Conservation (phyloP, 768 basidiomycete genomes). For the Boletus barrowsii region DNA sequence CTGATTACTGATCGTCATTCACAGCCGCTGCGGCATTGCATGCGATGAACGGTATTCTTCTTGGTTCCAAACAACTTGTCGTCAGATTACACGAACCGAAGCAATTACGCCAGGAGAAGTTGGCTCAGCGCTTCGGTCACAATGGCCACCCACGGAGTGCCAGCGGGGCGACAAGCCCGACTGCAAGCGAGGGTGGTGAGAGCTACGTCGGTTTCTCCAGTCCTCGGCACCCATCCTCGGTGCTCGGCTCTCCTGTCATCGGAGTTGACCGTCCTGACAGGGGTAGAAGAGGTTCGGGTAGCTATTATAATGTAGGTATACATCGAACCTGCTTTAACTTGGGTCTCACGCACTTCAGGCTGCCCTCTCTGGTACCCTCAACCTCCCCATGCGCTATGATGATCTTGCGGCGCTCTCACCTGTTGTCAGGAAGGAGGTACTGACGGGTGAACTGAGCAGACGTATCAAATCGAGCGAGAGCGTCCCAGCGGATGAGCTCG, state of each 20-base stretch:
- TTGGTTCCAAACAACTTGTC: slow-evolving; percentile 76
- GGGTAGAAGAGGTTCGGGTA: slow-evolving; percentile 76
- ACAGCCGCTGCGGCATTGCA: slow-evolving; percentile 71
- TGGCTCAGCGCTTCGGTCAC: slow-evolving; percentile 76
- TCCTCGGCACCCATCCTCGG: slow-evolving; percentile 53
- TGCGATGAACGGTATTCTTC: slow-evolving; percentile 71
- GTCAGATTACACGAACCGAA: slow-evolving; percentile 91
- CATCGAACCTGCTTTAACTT: background rate
- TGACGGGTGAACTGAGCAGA: slow-evolving; percentile 78
- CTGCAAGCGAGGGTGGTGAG: slow-evolving; percentile 78
- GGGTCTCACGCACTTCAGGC: slow-evolving; percentile 45
- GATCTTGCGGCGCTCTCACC: slow-evolving; percentile 79
- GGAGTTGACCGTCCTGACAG: slow-evolving; percentile 58
- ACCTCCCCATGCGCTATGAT: slow-evolving; percentile 84
- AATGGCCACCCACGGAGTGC: slow-evolving; percentile 78
- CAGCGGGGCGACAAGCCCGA: slow-evolving; percentile 83
- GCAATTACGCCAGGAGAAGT: slow-evolving; percentile 84
- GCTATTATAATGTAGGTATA: slow-evolving; percentile 72
- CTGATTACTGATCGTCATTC: slow-evolving; percentile 4
- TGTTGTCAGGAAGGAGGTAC: slow-evolving; percentile 82
- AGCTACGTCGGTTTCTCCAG: slow-evolving; percentile 72
- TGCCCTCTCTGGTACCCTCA: slow-evolving; percentile 74
- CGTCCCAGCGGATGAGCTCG: slow-evolving; percentile 55
- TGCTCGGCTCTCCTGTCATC: slow-evolving; percentile 56
- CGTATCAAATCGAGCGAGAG: slow-evolving; percentile 59